Conservation (phyloP, 768 basidiomycete genomes). For the Saitozyma sp. region DNA sequence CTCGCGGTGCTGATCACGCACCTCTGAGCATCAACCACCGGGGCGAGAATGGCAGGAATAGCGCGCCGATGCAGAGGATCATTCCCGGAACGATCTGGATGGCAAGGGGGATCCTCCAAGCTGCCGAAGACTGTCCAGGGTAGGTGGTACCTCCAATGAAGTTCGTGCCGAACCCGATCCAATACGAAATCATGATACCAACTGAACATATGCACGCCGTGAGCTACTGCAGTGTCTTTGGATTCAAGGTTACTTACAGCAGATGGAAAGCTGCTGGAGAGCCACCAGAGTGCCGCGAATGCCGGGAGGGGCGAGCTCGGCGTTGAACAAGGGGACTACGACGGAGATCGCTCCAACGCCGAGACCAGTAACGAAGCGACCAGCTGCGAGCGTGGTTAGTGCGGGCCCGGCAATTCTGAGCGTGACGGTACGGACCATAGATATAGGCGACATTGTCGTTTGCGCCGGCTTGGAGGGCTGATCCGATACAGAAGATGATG, state of each 20-base stretch:
- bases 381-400: slow-evolving; percentile 17
- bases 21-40: too few species aligned
- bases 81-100: slow-evolving; percentile 74
- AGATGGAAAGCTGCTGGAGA: too few species aligned
- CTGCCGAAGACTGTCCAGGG: slow-evolving; percentile 61
- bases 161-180: slow-evolving; percentile 60
- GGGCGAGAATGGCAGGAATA: slow-evolving; percentile 45
- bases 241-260: too few species aligned
- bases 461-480: too few species aligned
- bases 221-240: slow-evolving; percentile 62
- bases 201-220: too few species aligned
- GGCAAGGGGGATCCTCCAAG: slow-evolving; percentile 70
- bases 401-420: neutral
- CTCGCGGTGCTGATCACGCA: slow-evolving; percentile 66
- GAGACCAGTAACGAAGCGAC: slow-evolving; percentile 35
- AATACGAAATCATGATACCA: slow-evolving; percentile 43
- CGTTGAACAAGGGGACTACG: slow-evolving; percentile 32
- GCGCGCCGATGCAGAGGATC: slow-evolving; percentile 66
- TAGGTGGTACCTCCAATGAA: slow-evolving; percentile 53
- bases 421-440: too few species aligned
- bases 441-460: too few species aligned
- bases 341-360: slow-evolving; percentile 32
- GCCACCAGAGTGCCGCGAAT: slow-evolving; percentile 74
- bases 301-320: slow-evolving; percentile 60
- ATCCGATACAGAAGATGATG: too few species aligned